Conservation (phyloP, 1,284 basidiomycete genomes). For the Leccinum proliferum region DNA sequence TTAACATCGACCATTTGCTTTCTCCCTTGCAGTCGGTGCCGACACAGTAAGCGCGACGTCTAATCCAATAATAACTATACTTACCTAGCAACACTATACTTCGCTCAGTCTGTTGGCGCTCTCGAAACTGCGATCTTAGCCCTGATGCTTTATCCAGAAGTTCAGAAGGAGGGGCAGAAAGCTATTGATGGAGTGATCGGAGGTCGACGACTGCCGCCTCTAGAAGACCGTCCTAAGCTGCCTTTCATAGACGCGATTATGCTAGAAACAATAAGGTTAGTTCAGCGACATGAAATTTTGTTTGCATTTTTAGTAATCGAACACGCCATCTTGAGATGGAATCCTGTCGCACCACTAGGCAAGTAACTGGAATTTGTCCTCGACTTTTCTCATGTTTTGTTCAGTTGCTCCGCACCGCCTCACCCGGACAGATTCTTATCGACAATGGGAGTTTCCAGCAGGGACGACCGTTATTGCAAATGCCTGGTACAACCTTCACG, state of each 20-base stretch:
- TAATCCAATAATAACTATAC: background rate
- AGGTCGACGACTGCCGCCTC: background rate
- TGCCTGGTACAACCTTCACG: background rate
- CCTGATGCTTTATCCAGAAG: conserved; percentile 5
- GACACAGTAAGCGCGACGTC: background rate
- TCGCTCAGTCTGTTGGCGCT: background rate
- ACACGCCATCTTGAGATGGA: background rate
- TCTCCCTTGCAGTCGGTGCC: conserved; percentile 1
- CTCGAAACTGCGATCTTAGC: conserved; percentile 5
- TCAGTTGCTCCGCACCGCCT: conserved; percentile 3
- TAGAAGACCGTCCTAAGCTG: too few relatives aligned
- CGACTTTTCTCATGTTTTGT: background rate
- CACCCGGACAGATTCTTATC: conserved; percentile 2
- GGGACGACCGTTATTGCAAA: conserved; percentile 6
- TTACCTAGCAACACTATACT: background rate
- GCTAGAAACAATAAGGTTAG: too few relatives aligned
- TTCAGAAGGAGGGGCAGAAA: conserved; percentile 2
- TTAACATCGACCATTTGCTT: background rate
- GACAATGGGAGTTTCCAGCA: conserved; percentile 4
- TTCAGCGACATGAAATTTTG: too few relatives aligned
- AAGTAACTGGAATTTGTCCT: background rate
- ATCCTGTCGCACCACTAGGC: conserved; percentile 7
- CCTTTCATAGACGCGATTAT: too few relatives aligned
- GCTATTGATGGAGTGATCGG: background rate
- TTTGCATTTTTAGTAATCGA: too few relatives aligned